Evolutionary conservation across 441 rosid genomes (phyloP).

Genomic region (Populus hybrid): DNA sequence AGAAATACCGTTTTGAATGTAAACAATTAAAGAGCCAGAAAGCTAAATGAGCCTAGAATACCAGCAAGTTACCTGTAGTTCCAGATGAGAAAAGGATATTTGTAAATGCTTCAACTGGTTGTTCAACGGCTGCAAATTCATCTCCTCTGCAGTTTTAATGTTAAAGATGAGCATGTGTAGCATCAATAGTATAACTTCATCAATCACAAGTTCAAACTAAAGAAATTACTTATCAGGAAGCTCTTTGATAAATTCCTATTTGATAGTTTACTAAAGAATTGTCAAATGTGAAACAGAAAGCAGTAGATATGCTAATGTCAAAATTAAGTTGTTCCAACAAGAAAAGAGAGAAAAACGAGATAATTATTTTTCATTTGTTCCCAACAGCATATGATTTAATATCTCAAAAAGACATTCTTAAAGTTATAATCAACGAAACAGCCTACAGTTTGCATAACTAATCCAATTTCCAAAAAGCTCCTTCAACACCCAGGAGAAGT

Average conservation of each 20-base stretch:
- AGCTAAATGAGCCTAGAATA: not conserved
- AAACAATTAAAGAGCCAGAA: not conserved
- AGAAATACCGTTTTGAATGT: not conserved
- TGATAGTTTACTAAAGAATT: not conserved
- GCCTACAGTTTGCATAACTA: not conserved
- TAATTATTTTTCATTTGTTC: not conserved
- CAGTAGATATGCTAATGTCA: not conserved
- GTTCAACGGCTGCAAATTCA: conserved; percentile 70
- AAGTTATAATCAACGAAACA: not conserved
- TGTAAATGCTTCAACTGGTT: conserved; percentile 68
- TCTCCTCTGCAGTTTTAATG: conserved; percentile 50
- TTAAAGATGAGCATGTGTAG: conserved; percentile 11
- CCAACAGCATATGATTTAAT: not conserved
- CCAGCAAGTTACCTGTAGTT: conserved; percentile 68
- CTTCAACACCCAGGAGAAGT: not conserved
- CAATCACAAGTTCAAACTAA: conserved; percentile 5
- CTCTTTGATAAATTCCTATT: conserved; percentile 2
- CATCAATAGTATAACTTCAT: conserved; percentile 7
- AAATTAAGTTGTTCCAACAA: not conserved
- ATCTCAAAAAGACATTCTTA: not conserved
- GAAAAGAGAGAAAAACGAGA: not conserved
- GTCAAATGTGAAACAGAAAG: not conserved
- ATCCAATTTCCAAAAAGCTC: not conserved
- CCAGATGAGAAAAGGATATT: conserved; percentile 97
- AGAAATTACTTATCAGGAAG: conserved; percentile 10